These are phyloP conservation scores for Phytopythium ostracodes DNA, from an alignment of 352 stramenopile species.

Conservation along the genomic window DNA sequence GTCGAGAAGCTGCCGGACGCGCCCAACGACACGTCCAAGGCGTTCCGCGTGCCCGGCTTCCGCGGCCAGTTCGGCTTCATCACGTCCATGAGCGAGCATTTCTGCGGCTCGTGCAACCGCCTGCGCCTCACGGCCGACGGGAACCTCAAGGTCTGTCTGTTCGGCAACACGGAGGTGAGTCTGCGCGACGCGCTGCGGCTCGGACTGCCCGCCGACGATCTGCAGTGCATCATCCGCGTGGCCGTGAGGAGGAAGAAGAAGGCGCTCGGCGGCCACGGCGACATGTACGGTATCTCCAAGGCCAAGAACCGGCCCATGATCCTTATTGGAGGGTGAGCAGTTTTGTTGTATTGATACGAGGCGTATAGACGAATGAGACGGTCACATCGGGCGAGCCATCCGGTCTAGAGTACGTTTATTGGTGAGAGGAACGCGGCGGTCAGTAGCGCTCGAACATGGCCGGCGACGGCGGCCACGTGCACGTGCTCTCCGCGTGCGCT, in stretches of 20 bases:
- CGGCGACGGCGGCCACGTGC: neutral
- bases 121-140: constrained; percentile 96
- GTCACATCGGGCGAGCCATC: neutral
- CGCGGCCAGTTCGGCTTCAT: constrained; percentile 92
- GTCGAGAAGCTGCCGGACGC: constrained; percentile 64
- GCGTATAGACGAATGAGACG: neutral
- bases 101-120: constrained; percentile 97
- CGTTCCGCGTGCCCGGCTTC: constrained; percentile 75
- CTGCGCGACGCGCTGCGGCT: constrained; percentile 89
- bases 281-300: constrained; percentile 91
- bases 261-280: constrained; percentile 92
- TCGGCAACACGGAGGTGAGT: constrained; percentile 92
- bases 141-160: constrained; percentile 95
- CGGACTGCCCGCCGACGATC: constrained; percentile 75
- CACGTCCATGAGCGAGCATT: constrained; percentile 97
- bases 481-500: neutral
- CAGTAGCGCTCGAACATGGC: constrained; percentile 5
- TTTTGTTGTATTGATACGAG: neutral
- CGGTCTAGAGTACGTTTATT: neutral
- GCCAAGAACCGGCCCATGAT: constrained; percentile 97
- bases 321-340: constrained; percentile 91
- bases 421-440: neutral
- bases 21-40: constrained; percentile 96
- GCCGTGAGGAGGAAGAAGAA: constrained; percentile 93
- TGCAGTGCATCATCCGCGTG: constrained; percentile 85